A percentile compares a stretch with the other conserved stretches of the same genome.
Conservation (phyloP, 2,329 filamentous ascomycete genomes). For the Hymenotorrendiella dingleyae region DNA sequence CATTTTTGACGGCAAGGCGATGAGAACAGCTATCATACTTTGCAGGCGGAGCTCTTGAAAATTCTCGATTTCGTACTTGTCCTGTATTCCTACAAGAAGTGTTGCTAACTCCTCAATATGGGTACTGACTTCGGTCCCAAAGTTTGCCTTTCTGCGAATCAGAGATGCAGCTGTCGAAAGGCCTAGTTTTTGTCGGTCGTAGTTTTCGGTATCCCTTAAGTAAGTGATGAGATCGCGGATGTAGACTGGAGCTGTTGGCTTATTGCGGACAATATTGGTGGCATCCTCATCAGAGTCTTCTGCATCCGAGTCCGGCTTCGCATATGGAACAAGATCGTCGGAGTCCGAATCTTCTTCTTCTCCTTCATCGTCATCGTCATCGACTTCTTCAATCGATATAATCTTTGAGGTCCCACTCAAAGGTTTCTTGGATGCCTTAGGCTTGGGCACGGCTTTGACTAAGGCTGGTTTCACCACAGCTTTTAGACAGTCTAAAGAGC, state of each 20-base stretch:
- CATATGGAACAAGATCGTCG: slow-evolving; percentile 61
- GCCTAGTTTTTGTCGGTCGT: slow-evolving; percentile 77
- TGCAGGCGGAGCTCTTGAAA: slow-evolving; percentile 74
- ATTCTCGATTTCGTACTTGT: slow-evolving; percentile 74
- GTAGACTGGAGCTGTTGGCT: slow-evolving; percentile 80
- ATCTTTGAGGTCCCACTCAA: slow-evolving; percentile 31
- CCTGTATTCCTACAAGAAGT: slow-evolving; percentile 71
- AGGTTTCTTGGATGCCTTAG: slow-evolving; percentile 28
- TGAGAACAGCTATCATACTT: slow-evolving; percentile 73
- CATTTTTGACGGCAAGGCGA: slow-evolving; percentile 71
- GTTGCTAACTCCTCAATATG: slow-evolving; percentile 77
- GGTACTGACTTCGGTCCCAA: slow-evolving; percentile 81
- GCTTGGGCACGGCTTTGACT: slow-evolving; percentile 22
- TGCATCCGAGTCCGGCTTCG: slow-evolving; percentile 79
- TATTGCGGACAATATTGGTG: slow-evolving; percentile 77
- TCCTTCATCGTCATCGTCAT: slow-evolving; percentile 47
- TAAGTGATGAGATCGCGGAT: slow-evolving; percentile 77
- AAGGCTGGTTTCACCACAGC: slow-evolving; percentile 14
- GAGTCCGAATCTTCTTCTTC: slow-evolving; percentile 39
- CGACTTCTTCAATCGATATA: slow-evolving; percentile 58
- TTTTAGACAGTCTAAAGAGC: slow-evolving; percentile 48
- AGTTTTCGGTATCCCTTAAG: slow-evolving; percentile 74
- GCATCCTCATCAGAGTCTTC: slow-evolving; percentile 94
- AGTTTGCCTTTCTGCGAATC: slow-evolving; percentile 82
- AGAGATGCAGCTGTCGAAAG: slow-evolving; percentile 70